Base-by-base conservation (phyloP, 2,329 filamentous ascomycete genomes). In the Fusarium sp. region DNA sequence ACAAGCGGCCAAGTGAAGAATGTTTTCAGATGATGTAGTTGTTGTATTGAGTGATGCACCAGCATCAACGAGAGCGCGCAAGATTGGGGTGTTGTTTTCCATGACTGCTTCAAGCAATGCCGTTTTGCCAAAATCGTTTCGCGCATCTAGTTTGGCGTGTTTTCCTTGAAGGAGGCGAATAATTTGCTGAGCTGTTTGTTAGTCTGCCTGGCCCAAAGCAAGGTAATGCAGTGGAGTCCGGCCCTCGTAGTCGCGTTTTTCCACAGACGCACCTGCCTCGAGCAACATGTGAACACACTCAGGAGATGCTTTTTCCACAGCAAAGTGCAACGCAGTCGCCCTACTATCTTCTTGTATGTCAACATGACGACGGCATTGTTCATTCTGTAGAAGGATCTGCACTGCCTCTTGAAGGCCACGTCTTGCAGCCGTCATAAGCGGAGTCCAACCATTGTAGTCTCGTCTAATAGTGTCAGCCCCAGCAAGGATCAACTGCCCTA, bases 91-190 rank as follows among this genome's bases (percentile, higher is more conserved):
- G 5, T 68, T 65, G 5, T n/a, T 52, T 0, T 0, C 0, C 0
- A 0, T 0, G 3, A 64, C 27, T 3, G 65, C 64, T 0, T 0
- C 0, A 0, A 72, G n/a, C 0, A 6, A 0, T 2, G 73, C 5
- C 0, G 73, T 72, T 0, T 0, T 0, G 3, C 71, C 52, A 0
- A 0, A 0, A 0, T 2, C 0, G 9, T 43, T 1, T 58, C 24
- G 65, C 2, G 14, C 45, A 22, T 74, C 65, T 0, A 73, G 20
- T 4, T 64, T 18, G 2, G 50, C 62, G 1, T 68, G 45, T 0
- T 16, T 4, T 10, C 0, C 22, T 8, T 11, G 9, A 0, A 76
- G 11, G 18, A 68, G 14, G 4, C 22, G 1, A 0, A 64, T 3
- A 0, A 33, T 58, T 2, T 57, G 35, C 1, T 33, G 5, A 1